phyloP scores from a whole-genome alignment of 768 basidiomycete species.

The Boletus sp. region DNA sequence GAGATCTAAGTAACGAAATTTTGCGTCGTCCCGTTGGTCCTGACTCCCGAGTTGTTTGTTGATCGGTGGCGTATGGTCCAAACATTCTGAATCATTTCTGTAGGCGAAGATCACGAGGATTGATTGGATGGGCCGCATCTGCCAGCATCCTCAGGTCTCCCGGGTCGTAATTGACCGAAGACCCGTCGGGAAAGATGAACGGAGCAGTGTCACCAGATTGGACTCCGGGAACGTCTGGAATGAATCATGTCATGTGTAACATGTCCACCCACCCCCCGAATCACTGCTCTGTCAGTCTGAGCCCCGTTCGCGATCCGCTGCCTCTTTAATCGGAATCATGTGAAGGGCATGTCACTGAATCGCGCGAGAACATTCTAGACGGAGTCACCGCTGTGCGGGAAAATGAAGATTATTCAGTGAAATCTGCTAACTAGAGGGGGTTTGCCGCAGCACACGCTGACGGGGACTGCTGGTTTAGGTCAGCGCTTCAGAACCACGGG shows the following conservation, averaged over 20 bases:
- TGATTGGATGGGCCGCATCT: too few species aligned
- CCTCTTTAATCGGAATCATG: background rate
- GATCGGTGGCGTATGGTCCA: too few species aligned
- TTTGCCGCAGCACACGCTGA: background rate
- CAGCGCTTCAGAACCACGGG: background rate
- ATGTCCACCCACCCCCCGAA: background rate
- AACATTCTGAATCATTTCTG: too few species aligned
- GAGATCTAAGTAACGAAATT: too few species aligned
- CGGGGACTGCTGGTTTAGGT: background rate
- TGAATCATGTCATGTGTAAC: background rate
- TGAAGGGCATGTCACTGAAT: background rate
- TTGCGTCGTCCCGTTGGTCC: too few species aligned
- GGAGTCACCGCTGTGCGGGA: background rate
- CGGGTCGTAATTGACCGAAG: conserved; percentile 23
- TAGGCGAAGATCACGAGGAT: too few species aligned
- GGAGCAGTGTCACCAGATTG: background rate
- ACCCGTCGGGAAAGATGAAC: conserved; percentile 21
- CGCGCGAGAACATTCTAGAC: background rate
- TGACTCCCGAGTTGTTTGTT: too few species aligned
- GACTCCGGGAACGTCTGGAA: background rate
- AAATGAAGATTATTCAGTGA: background rate
- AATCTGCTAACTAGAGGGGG: background rate
- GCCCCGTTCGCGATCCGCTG: conserved; percentile 14
- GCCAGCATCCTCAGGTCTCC: too few species aligned
- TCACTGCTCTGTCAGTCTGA: too few species aligned